Evolutionary conservation across 83 land plant species (phyloP), one percentile per base, ranked within the genome.

Genomic region (Picea abies): DNA sequence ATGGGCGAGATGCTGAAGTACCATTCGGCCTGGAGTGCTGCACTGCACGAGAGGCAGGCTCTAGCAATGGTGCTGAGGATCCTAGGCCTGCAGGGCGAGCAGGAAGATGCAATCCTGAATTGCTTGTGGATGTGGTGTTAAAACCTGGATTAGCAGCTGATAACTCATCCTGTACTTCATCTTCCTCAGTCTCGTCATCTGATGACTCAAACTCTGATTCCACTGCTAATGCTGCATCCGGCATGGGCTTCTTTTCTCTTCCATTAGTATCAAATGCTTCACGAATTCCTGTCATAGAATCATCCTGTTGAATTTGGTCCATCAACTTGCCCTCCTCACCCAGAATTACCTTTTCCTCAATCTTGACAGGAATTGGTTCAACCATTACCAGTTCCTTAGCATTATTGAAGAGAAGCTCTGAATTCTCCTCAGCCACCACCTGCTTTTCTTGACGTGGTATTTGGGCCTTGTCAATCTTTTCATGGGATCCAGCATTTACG

Each of bases 11-110:
- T 49, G 82, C 69, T 65, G 84, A 88, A 16, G 82, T 65, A 49
- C 77, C 56, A 73, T 73, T 73, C 47, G 77, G 56, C 22, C 71
- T 84, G 23, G 93, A 69, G 3, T 84, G 89, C 49, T 87, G 93
- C 5, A 90, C 79, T 1, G 82, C 83, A 5, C 96, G 71, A 67
- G 93, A 67, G 61, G 83, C 87, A 60, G 94, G 91, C 70, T 86
- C 90, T 29, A 88, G 70, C 44, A 23, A 65, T 35, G 98, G 98
- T 5, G 84, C 84, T 23, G 98, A 87, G 23, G 92, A 85, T 19
- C 98, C 91, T 68, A 93, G 70, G 63, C 96, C 93, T 44, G 98
- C 93, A 63, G 85, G 82, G 25, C 92, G 89, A 71, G 90, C 94
- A 78, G 90, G 88, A 23, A 92, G 82, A 82, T 92, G 90, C 47